These are phyloP conservation scores for Rhypophila decipiens DNA, from an alignment of 495 filamentous ascomycete genomes.

Conservation along the genomic window DNA sequence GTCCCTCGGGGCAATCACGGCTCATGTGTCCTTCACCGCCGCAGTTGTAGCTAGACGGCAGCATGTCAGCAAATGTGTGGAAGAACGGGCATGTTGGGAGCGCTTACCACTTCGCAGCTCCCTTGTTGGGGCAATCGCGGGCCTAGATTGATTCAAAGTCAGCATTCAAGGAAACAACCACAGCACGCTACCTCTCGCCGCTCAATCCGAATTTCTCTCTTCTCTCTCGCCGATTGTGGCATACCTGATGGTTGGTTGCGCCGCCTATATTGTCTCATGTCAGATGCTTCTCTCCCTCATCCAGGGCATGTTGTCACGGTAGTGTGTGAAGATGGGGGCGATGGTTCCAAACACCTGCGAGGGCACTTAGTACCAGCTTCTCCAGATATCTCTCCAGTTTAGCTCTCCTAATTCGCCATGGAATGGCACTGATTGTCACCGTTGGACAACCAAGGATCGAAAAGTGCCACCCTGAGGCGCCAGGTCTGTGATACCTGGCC, in stretches of 20 bases:
- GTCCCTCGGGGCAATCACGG: constrained; percentile 84
- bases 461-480: background rate
- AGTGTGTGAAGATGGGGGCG: constrained; percentile 9
- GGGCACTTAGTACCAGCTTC: constrained; percentile 12
- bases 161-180: constrained; percentile 10
- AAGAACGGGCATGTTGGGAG: too few relatives aligned
- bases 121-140: constrained; percentile 92
- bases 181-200: constrained; percentile 14
- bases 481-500: background rate
- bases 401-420: constrained; percentile 5
- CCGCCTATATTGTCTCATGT: constrained; percentile 42
- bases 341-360: constrained; percentile 3
- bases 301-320: constrained; percentile 20
- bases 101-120: constrained; percentile 78
- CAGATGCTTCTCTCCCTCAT: constrained; percentile 33
- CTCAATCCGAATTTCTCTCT: too few relatives aligned
- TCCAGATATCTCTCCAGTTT: constrained; percentile 7
- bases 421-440: background rate
- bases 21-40: constrained; percentile 83
- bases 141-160: constrained; percentile 48
- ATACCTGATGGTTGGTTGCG: constrained; percentile 45
- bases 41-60: constrained; percentile 38
- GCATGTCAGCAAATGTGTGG: too few relatives aligned
- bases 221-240: constrained; percentile 21
- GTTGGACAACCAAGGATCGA: background rate